Evolutionary conservation across 1,139 yeast species (phyloP), one percentile per base, ranked within the genome.

Genomic region (Saccharomyces pastorianus): DNA sequence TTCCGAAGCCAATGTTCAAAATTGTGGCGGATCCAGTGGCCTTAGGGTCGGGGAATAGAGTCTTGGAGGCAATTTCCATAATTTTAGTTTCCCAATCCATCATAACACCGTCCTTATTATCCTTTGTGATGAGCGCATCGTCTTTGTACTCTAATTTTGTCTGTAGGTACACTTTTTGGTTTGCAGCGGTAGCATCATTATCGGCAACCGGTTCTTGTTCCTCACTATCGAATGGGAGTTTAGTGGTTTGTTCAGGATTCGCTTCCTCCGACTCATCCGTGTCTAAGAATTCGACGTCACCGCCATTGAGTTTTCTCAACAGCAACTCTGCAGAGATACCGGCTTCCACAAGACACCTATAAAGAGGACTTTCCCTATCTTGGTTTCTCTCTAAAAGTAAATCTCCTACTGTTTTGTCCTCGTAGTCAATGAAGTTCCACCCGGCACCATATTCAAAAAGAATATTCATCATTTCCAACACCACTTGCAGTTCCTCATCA

Each of bases 11-110:
- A 49, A 91, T 88, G 64, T 91, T 91, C 50, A 91, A 73, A 2
- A 91, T 81, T 27, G 73, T 75, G 9, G 81, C 71, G 1, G 73
- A 65, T 41, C 76, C 79, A 4, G 68, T 69, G 13, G 65, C 59
- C 11, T 60, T 54, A 41, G 71, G 53, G 3, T 77, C 73, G 52
- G 74, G 73, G 68, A 85, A 82, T 17, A 90, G 68, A 0, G 90
- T 73, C 28, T 85, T 83, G 55, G 96, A 85, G 1, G 96, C 95
- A 25, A 84, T 75, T 56, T 77, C 74, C 98, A 91, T 91, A 54
- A 91, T 76, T 28, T 83, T 82, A 3, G 83, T 78, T 69, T 91
- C 98, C 98, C 98, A 91, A 61, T 86, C 85, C 98, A 91, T 91
- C 98, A 91, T 91, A 2, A 91, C 97, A 28, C 97, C 98, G 64